Base-by-base conservation (phyloP, 164 flowering plant species). In the Tetrastigma voinierianum region DNA sequence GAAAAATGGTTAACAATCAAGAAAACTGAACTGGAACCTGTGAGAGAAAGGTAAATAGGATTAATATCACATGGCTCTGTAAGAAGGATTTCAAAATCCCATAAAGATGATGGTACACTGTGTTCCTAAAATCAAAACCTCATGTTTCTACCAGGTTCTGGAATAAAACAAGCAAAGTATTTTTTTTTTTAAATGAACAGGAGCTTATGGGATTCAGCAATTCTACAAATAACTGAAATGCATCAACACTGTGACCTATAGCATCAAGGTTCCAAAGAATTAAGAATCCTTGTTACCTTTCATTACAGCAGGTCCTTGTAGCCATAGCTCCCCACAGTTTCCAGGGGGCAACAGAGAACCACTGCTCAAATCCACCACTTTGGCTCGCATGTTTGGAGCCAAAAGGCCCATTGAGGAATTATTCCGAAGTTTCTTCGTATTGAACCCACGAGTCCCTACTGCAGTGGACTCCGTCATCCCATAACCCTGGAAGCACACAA, bases 391-490 rank as follows among this genome's bases (percentile, higher is more conserved):
- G 62, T 83, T 85, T 57, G 97, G 94, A 61, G 96, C 93, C 61
- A 93, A 69, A 23, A 88, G 83, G 51, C 97, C 96, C 0, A 83
- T 70, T 21, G 98, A 91, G 19, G 74, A 72, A 70, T 86, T 74
- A 23, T 82, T 86, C n/a, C 46, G 72, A 53, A 70, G n/a, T 21
- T 71, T 72, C 67, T 46, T 54, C 8, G 81, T 75, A 67, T 87
- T 89, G 82, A 82, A 82, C 21, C 96, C 97, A 40, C 90, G 85
- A n/a, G 93, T 81, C 62, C 85, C 94, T n/a, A 91, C 81, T 20
- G 94, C 98, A 24, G 93, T 79, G 20, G 93, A 69, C 75, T 93
- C 98, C 8, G 97, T 91, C 94, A 91, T 75, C 46, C 98, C 98
- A 81, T 89, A 93, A 14, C 94, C 97, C 98, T 87, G 60, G 19